A percentile compares a stretch with the other conserved stretches of the same genome.
These are phyloP conservation scores for Asterella californica DNA, from an alignment of 225 moss, liverwort and hornwort genomes.

Conservation along the genomic window DNA sequence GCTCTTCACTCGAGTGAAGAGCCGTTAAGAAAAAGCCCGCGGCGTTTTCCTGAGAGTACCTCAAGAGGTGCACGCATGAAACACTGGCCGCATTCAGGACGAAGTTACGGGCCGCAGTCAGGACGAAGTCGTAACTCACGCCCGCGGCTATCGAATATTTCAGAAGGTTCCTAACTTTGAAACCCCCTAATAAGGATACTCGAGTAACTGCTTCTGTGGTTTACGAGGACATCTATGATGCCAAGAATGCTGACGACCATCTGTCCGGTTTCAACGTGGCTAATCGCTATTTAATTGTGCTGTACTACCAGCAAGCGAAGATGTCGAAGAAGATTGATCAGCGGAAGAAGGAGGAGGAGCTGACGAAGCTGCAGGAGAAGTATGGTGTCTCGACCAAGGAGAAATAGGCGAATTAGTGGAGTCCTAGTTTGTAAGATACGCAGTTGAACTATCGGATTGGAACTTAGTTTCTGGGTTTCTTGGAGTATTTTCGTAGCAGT, in stretches of 20 bases:
- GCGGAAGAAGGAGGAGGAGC: conserved; percentile 49
- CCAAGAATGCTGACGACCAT: conserved; percentile 47
- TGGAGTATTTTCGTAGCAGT: no score
- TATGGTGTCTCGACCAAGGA: conserved; percentile 47
- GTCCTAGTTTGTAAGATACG: conserved; percentile 1
- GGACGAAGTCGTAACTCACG: no score
- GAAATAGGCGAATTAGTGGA: conserved; percentile 20
- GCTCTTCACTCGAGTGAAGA: no score
- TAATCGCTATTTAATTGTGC: conserved; percentile 42
- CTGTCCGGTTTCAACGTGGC: conserved; percentile 47
- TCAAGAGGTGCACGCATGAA: no score
- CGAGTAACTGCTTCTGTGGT: conserved; percentile 46
- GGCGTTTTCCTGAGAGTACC: no score
- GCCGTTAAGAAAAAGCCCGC: no score
- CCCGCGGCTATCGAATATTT: no score
- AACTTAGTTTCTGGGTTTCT: background rate
- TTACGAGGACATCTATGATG: conserved; percentile 50
- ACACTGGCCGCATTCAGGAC: no score
- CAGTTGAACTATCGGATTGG: background rate
- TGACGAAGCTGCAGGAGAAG: conserved; percentile 45
- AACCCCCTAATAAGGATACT: conserved; percentile 37
- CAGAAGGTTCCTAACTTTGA: no score
- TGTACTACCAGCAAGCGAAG: conserved; percentile 51
- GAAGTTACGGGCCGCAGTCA: no score
- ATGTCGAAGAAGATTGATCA: conserved; percentile 51